Percentiles rank a stretch among this genome's conserved stretches.
These are phyloP conservation scores for Cercospora sp. DNA, from an alignment of 2,329 filamentous ascomycete genomes.

Conservation along the genomic window DNA sequence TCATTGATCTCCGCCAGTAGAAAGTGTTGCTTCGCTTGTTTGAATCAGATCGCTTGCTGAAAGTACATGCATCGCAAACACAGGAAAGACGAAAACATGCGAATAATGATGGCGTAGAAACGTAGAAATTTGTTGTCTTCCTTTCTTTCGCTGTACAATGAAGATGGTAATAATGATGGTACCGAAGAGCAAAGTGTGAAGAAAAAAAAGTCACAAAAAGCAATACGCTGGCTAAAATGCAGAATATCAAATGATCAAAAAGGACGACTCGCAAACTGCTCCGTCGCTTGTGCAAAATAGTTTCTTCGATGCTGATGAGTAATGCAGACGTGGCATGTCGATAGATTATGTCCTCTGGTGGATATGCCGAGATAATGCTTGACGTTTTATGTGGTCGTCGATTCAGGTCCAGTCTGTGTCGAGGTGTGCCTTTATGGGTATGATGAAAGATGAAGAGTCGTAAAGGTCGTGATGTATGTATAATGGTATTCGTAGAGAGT, in stretches of 20 bases:
- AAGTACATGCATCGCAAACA: background rate
- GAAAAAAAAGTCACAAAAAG: background rate
- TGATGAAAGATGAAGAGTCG: slow-evolving; percentile 3
- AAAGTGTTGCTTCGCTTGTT: background rate
- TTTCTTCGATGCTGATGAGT: background rate
- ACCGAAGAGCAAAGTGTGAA: background rate
- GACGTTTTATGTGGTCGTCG: background rate
- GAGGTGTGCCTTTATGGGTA: background rate
- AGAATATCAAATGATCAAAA: background rate
- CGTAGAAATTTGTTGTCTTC: background rate
- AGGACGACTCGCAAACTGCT: slow-evolving; percentile 1
- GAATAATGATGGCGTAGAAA: background rate
- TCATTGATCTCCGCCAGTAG: background rate
- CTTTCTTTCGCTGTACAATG: background rate
- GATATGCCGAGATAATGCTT: background rate
- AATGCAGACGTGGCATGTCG: background rate
- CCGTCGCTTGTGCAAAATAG: slow-evolving; percentile 24
- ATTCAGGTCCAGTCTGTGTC: background rate
- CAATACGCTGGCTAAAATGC: background rate
- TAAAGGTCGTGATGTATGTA: slow-evolving; percentile 6
- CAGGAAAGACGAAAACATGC: background rate
- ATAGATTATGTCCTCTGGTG: slow-evolving; percentile 3
- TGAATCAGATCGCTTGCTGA: background rate
- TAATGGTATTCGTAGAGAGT: background rate
- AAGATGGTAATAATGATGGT: slow-evolving; percentile 11